A percentile compares a stretch with the other conserved stretches of the same genome.
Evolutionary conservation across 78 protist species (phyloP).

Genomic region (Dictyostelium citrinum): DNA sequence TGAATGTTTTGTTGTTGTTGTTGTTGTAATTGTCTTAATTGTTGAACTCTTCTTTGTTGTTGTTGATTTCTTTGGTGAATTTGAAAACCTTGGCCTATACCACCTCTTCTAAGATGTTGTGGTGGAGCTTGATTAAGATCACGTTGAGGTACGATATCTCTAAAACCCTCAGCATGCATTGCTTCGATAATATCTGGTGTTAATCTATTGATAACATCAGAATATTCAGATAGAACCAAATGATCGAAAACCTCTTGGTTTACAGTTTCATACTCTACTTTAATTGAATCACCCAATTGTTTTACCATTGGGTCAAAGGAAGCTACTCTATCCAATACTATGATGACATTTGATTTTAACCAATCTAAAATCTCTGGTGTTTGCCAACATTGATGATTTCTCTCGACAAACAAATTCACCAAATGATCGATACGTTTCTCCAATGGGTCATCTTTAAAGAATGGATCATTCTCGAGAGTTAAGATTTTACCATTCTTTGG

Average conservation of each 20-base stretch:
- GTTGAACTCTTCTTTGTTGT: constrained; percentile 18
- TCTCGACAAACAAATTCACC: constrained; percentile 37
- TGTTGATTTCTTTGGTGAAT: constrained; percentile 8
- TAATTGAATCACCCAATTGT: neutral
- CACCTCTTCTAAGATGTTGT: constrained; percentile 36
- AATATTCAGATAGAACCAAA: constrained; percentile 49
- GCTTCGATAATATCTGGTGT: constrained; percentile 63
- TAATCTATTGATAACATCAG: constrained; percentile 51
- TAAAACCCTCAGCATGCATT: constrained; percentile 44
- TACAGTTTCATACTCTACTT: constrained; percentile 29
- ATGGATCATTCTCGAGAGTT: constrained; percentile 18
- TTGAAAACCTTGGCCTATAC: constrained; percentile 58
- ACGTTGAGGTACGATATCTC: constrained; percentile 32
- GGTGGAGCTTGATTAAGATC: constrained; percentile 17
- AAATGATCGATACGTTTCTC: constrained; percentile 46
- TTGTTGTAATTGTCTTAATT: neutral
- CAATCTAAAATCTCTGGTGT: neutral
- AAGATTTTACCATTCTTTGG: neutral
- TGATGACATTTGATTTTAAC: constrained; percentile 13
- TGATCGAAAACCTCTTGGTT: constrained; percentile 40
- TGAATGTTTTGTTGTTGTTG: constrained; percentile 4
- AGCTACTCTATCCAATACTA: neutral
- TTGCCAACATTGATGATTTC: constrained; percentile 65
- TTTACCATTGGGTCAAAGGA: neutral
- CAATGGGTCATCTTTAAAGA: neutral